Base-by-base conservation (phyloP, 495 filamentous ascomycete genomes). In the Penicillium diatomitis region DNA sequence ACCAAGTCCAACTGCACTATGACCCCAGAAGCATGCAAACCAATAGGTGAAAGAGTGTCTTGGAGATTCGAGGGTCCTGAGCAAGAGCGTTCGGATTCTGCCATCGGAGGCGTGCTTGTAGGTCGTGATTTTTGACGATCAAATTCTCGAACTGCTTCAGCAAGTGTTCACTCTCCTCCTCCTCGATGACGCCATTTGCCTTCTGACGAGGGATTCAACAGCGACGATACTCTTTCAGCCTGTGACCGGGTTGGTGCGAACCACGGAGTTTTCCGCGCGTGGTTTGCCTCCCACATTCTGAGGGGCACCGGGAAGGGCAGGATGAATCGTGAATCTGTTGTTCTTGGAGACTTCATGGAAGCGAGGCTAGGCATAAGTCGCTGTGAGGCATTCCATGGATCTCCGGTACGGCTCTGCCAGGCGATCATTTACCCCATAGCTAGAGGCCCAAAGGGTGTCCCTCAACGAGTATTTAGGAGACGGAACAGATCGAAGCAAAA, bases 191-290 rank as follows among this genome's bases (percentile, higher is more conserved):
- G 6, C 72, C 86, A 54, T 89, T 81, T 63, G 90, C 78, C 12
- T 73, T 65, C 50, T 78, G 60, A 79, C 68, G 64, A 85, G 81
- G 4, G 62, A 63, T 20, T 82, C 83, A 8, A 84, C 73, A 0
- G 78, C 81, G 53, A 85, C 90, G 31, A 92, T 65, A 35, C 66
- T 73, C 70, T 86, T 88, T 85, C 87, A 91, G 1, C 87, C 87
- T 0, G 87, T 89, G 1, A 90, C 83, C 4, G 87, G 86, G 61
- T 91, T 88, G n/a, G 86, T 90, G 6, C 87, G 82, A 29, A 90
- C 69, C 2, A 89, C 78, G 0, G 85, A 83, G 62, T 90, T 86
- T 9, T 80, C 64, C 3, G 85, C 82, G 27, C 66, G 73, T 4
- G 90, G 67, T 8, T 76, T 69, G 3, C 71, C 70, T 38, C 84